phyloP scores from a whole-genome alignment of 2,329 filamentous ascomycete species.

The Triangularia verruculosa region DNA sequence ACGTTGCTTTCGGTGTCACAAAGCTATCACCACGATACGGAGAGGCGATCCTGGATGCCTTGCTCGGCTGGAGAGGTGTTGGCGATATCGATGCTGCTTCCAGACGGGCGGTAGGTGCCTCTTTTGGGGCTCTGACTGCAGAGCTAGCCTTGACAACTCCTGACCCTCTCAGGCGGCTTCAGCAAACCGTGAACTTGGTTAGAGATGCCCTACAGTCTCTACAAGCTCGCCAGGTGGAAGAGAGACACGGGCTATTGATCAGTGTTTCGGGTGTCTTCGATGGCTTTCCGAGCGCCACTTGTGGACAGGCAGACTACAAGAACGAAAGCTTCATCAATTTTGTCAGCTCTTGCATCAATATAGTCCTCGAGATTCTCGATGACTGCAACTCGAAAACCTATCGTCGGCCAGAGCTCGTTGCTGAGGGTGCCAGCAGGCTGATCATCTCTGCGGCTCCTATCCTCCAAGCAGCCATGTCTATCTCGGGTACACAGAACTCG shows the following conservation, averaged over 20 bases:
- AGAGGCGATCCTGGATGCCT: constrained; percentile 63
- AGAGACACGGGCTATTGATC: constrained; percentile 65
- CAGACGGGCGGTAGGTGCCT: constrained; percentile 66
- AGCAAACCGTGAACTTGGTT: constrained; percentile 41
- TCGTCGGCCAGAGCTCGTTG: constrained; percentile 62
- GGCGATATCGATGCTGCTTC: constrained; percentile 73
- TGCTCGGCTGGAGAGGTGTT: constrained; percentile 86
- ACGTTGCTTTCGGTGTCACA: constrained; percentile 69
- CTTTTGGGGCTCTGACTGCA: constrained; percentile 60
- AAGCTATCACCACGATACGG: constrained; percentile 68
- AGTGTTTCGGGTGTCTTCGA: constrained; percentile 59
- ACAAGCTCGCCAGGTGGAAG: constrained; percentile 60
- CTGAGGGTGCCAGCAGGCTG: constrained; percentile 59
- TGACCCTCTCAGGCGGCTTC: constrained; percentile 27
- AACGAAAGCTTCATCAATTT: constrained; percentile 13
- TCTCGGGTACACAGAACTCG: constrained; percentile 1
- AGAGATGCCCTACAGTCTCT: constrained; percentile 45
- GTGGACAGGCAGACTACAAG: neutral
- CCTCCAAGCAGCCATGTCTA: constrained; percentile 39
- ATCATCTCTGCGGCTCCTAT: constrained; percentile 52
- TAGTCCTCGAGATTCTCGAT: constrained; percentile 38
- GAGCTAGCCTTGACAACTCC: constrained; percentile 34
- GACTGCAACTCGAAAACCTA: constrained; percentile 43
- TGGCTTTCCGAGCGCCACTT: constrained; percentile 36
- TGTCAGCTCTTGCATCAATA: constrained; percentile 28